These are phyloP conservation scores for Smittium mucronatum DNA, from an alignment of 371 early-diverging fungal species.

Conservation along the genomic window DNA sequence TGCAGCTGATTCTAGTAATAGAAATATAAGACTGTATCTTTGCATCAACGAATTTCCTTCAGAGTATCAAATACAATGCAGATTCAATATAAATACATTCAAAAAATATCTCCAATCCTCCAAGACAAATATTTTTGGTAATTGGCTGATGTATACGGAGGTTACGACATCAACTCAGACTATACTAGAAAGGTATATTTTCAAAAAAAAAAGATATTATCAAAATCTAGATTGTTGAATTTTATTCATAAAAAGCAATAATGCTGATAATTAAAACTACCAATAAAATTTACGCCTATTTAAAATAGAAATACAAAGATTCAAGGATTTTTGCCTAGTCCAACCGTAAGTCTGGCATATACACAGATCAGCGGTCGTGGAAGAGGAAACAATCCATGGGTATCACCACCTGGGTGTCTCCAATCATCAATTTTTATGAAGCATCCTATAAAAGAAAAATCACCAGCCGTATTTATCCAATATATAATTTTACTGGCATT, in stretches of 20 bases:
- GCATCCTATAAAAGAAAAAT: slow-evolving; percentile 40
- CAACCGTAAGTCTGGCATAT: slow-evolving; percentile 59
- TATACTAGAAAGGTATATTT: slow-evolving; percentile 51
- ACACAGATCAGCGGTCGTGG: slow-evolving; percentile 73
- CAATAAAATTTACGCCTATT: background rate
- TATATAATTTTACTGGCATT: slow-evolving; percentile 75
- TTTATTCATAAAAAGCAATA: background rate
- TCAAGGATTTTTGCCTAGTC: slow-evolving; percentile 49
- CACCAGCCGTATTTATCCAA: slow-evolving; percentile 69
- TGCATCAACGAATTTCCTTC: slow-evolving; percentile 1
- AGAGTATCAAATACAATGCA: slow-evolving; percentile 16
- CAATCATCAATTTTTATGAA: slow-evolving; percentile 67
- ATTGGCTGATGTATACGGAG: slow-evolving; percentile 57
- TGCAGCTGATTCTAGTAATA: background rate
- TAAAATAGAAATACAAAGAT: slow-evolving; percentile 42
- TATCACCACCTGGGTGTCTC: slow-evolving; percentile 79
- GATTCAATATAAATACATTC: slow-evolving; percentile 14
- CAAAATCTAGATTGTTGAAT: too few relatives aligned
- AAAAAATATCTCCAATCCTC: slow-evolving; percentile 17
- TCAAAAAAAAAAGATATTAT: slow-evolving; percentile 26
- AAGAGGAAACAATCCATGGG: slow-evolving; percentile 85
- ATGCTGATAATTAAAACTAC: background rate
- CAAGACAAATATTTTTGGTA: slow-evolving; percentile 45
- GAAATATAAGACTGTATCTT: background rate
- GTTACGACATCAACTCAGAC: slow-evolving; percentile 79